Evolutionary conservation across 371 early-diverging fungal genomes (phyloP).

Genomic region (Mucor racemosus): DNA sequence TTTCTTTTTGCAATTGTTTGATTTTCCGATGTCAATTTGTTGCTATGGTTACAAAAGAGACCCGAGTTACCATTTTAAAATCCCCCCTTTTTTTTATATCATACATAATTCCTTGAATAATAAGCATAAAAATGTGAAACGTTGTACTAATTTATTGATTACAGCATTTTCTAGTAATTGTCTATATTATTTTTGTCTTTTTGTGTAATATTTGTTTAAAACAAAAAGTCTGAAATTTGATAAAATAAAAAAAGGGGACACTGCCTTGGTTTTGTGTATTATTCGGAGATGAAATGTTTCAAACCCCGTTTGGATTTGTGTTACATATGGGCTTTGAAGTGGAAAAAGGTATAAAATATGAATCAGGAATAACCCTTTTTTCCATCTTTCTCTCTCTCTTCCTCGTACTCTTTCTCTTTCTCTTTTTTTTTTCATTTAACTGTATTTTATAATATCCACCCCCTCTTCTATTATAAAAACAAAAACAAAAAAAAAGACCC

Average conservation of each 20-base stretch:
- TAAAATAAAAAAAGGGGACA: background rate
- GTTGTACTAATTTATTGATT: slow-evolving; percentile 13
- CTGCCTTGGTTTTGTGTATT: background rate
- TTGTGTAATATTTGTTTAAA: slow-evolving; percentile 1
- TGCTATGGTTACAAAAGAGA: background rate
- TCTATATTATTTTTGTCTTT: background rate
- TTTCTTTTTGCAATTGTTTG: background rate
- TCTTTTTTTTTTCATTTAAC: background rate
- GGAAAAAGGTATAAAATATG: slow-evolving; percentile 1
- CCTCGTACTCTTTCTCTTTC: background rate
- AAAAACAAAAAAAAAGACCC: background rate
- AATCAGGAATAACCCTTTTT: background rate
- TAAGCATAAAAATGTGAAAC: slow-evolving; percentile 7
- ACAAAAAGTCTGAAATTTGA: background rate
- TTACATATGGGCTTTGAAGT: background rate
- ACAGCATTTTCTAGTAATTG: background rate
- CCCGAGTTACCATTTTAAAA: slow-evolving; percentile 3
- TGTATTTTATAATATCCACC: slow-evolving; percentile 8
- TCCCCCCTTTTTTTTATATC: background rate
- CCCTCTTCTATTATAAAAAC: background rate
- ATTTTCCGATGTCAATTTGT: slow-evolving; percentile 6
- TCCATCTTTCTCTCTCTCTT: background rate
- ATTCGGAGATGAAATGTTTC: background rate
- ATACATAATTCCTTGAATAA: background rate
- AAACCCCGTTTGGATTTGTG: background rate